These are phyloP conservation scores for Leptographium wingfieldii DNA, from an alignment of 2,329 filamentous ascomycete species.

Conservation along the genomic window DNA sequence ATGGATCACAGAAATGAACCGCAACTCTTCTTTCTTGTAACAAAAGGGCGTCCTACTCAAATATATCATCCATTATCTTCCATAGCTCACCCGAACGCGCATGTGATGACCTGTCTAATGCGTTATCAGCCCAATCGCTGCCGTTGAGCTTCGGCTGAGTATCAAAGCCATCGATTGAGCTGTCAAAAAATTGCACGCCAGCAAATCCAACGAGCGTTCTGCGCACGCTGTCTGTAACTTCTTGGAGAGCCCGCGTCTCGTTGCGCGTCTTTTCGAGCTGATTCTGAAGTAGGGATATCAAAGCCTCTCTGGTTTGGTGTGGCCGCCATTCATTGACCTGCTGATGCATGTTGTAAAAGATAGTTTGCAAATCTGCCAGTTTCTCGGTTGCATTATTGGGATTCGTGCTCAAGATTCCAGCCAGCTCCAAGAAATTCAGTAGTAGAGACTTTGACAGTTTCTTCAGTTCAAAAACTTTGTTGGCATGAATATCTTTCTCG, in stretches of 20 bases:
- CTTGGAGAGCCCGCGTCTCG: slow-evolving; percentile 59
- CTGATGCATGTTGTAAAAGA: slow-evolving; percentile 87
- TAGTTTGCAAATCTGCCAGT: slow-evolving; percentile 62
- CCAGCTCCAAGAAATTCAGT: slow-evolving; percentile 77
- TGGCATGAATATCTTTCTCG: slow-evolving; percentile 36
- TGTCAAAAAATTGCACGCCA: slow-evolving; percentile 28
- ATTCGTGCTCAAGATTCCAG: slow-evolving; percentile 56
- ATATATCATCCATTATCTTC: slow-evolving; percentile 28
- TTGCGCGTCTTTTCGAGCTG: slow-evolving; percentile 59
- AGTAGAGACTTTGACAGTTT: slow-evolving; percentile 73
- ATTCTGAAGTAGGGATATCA: slow-evolving; percentile 80
- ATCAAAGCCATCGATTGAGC: neutral
- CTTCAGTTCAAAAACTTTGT: slow-evolving; percentile 57
- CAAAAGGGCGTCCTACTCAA: slow-evolving; percentile 17
- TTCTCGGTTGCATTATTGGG: slow-evolving; percentile 56
- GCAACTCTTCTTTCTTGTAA: neutral
- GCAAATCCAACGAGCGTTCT: slow-evolving; percentile 58
- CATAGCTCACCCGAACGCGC: slow-evolving; percentile 22
- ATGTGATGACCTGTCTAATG: slow-evolving; percentile 2
- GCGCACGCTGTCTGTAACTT: slow-evolving; percentile 59
- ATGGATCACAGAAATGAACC: neutral
- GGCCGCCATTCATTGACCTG: slow-evolving; percentile 89
- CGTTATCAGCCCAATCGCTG: neutral
- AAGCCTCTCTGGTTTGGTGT: slow-evolving; percentile 78
- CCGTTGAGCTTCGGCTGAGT: neutral